phyloP scores from a whole-genome alignment of 345 rosid genomes.

The Angophora floribunda region DNA sequence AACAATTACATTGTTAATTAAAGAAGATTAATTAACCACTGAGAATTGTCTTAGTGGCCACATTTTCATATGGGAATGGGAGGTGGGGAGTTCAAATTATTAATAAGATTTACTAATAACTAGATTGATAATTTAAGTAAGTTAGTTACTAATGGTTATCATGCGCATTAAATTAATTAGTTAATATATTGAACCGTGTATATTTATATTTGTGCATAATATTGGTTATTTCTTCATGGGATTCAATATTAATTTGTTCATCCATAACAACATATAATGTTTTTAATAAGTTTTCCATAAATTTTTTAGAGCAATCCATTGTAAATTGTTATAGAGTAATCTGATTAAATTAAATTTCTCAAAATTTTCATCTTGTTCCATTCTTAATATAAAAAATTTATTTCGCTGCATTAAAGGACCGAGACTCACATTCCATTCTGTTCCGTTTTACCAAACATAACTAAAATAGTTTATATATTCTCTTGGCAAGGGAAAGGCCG shows the following conservation, averaged over 20 bases:
- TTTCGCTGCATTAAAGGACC: not conserved
- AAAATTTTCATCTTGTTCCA: not conserved
- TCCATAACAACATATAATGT: not conserved
- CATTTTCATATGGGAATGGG: too few species aligned
- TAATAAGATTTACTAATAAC: not conserved
- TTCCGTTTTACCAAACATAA: fast-evolving
- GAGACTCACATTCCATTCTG: not conserved
- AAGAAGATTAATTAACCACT: not conserved
- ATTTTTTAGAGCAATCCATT: not conserved
- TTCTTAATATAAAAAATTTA: not conserved
- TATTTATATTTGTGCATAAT: not conserved
- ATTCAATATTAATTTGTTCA: not conserved
- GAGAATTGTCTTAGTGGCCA: too few species aligned
- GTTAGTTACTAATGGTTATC: not conserved
- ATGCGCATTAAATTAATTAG: not conserved
- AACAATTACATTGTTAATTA: not conserved
- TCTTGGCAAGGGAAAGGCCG: not conserved
- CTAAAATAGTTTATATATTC: too few species aligned
- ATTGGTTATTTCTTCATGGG: not conserved
- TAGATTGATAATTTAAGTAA: not conserved
- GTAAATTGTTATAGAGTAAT: not conserved
- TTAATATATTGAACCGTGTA: not conserved
- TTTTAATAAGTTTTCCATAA: not conserved
- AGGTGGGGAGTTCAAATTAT: not conserved
- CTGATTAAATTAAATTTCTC: not conserved